Percentiles rank a stretch among this genome's conserved stretches.
Evolutionary conservation across 805 yeast genomes (phyloP).

Genomic region (Candida taoyuanica): DNA sequence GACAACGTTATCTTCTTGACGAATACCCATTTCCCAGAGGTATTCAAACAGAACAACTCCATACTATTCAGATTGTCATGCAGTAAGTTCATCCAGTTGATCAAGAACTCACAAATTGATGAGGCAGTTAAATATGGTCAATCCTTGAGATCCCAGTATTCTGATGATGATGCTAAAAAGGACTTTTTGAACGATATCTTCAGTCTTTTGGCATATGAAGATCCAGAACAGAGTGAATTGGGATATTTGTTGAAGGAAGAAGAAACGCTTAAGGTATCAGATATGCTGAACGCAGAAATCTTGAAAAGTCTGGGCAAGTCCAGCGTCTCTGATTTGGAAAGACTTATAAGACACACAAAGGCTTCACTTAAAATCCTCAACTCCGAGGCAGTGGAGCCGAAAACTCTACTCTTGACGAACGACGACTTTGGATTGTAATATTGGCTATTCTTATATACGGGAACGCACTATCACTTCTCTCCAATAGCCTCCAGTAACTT

Average conservation of each 20-base stretch:
- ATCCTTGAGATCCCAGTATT: slow-evolving; percentile 30
- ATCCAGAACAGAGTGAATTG: slow-evolving; percentile 39
- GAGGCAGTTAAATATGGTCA: slow-evolving; percentile 39
- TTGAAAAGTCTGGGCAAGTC: slow-evolving; percentile 40
- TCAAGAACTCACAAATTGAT: slow-evolving; percentile 27
- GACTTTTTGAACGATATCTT: slow-evolving; percentile 42
- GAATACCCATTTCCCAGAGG: slow-evolving; percentile 32
- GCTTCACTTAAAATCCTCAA: slow-evolving; percentile 32
- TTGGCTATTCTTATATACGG: no score
- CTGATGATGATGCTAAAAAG: slow-evolving; percentile 30
- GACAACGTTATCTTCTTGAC: slow-evolving; percentile 26
- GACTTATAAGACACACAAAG: slow-evolving; percentile 38
- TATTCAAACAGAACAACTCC: slow-evolving; percentile 30
- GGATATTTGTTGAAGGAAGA: slow-evolving; percentile 33
- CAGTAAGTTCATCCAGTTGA: slow-evolving; percentile 38
- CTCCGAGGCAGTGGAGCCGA: slow-evolving; percentile 29
- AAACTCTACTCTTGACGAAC: slow-evolving; percentile 38
- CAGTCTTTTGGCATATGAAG: slow-evolving; percentile 47
- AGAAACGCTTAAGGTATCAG: slow-evolving; percentile 36
- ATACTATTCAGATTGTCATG: slow-evolving; percentile 40
- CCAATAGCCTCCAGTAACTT: slow-evolving; percentile 26
- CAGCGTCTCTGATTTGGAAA: slow-evolving; percentile 39
- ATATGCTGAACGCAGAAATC: slow-evolving; percentile 39
- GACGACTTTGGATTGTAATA: slow-evolving; percentile 35
- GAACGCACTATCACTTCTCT: background rate